Conservation (phyloP, 208 protist species). For the Acanthamoeba quina region DNA sequence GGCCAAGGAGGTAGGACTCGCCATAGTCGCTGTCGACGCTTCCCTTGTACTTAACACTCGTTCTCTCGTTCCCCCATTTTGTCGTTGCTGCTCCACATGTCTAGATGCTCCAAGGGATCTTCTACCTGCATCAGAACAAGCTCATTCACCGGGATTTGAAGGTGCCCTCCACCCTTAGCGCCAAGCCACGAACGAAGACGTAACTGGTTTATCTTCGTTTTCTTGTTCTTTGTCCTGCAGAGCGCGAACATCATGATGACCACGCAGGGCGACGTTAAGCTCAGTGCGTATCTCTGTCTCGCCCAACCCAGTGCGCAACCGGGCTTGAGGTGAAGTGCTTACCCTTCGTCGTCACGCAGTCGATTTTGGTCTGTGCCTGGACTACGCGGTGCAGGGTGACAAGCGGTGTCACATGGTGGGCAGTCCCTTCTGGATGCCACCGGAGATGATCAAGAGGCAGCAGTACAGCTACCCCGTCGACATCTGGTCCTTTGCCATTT, state of each 20-base stretch:
- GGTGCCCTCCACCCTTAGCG: background rate
- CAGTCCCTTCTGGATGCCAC: slow-evolving; percentile 78
- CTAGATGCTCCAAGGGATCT: slow-evolving; percentile 74
- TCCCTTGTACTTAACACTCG: background rate
- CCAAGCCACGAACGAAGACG: background rate
- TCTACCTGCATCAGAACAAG: slow-evolving; percentile 76
- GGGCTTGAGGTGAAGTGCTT: background rate
- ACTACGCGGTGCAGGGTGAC: slow-evolving; percentile 20
- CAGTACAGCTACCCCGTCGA: slow-evolving; percentile 59
- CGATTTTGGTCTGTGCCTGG: slow-evolving; percentile 76
- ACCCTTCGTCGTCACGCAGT: slow-evolving; percentile 5
- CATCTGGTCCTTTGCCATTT: slow-evolving; percentile 75
- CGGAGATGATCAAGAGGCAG: slow-evolving; percentile 77
- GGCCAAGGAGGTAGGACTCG: slow-evolving; percentile 35
- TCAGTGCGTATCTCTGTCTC: slow-evolving; percentile 58
- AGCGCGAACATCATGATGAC: slow-evolving; percentile 84
- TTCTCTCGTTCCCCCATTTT: background rate
- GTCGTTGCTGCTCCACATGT: background rate
- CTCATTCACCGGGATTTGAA: slow-evolving; percentile 82
- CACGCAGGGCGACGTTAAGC: slow-evolving; percentile 77
- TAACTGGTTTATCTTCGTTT: background rate
- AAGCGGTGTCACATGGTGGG: slow-evolving; percentile 74
- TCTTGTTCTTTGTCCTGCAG: background rate
- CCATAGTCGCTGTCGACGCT: background rate
- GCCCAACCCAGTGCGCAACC: background rate